These are phyloP conservation scores for Aaosphaeria arxii DNA, from an alignment of 2,329 filamentous ascomycete genomes.

Conservation along the genomic window DNA sequence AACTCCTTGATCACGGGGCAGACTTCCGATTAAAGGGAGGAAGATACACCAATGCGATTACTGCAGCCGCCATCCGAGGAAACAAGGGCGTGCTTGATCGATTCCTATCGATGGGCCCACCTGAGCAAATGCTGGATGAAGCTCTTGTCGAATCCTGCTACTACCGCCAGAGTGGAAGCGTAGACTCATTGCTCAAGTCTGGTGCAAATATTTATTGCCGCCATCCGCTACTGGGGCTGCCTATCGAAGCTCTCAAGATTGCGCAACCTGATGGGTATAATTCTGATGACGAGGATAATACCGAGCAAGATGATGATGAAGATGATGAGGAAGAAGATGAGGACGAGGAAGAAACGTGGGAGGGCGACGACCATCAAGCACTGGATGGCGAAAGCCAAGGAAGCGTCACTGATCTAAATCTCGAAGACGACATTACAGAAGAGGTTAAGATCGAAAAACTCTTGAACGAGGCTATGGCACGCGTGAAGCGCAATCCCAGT, in stretches of 20 bases:
- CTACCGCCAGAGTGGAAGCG: slow-evolving; percentile 14
- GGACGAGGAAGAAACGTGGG: slow-evolving; percentile 10
- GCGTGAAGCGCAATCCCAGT: slow-evolving; percentile 19
- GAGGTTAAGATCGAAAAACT: slow-evolving; percentile 45
- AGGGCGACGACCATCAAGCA: slow-evolving; percentile 13
- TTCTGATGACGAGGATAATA: slow-evolving; percentile 14
- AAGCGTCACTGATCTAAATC: slow-evolving; percentile 23
- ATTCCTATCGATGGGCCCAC: slow-evolving; percentile 13
- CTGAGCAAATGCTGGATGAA: slow-evolving; percentile 17
- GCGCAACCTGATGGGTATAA: slow-evolving; percentile 12
- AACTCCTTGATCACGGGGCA: slow-evolving; percentile 15
- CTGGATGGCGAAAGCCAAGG: slow-evolving; percentile 9
- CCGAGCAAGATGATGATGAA: slow-evolving; percentile 4
- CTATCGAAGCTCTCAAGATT: slow-evolving; percentile 11
- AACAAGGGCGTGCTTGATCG: slow-evolving; percentile 14
- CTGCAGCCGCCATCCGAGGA: slow-evolving; percentile 15
- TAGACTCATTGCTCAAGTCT: slow-evolving; percentile 14
- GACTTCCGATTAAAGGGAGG: slow-evolving; percentile 15
- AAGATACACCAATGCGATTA: slow-evolving; percentile 13
- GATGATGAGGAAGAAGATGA: slow-evolving; percentile 9
- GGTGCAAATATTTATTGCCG: slow-evolving; percentile 15
- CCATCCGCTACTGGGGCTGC: slow-evolving; percentile 11
- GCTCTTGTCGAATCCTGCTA: slow-evolving; percentile 19
- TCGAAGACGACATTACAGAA: slow-evolving; percentile 59
- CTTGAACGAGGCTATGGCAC: slow-evolving; percentile 15